A percentile compares a stretch with the other conserved stretches of the same genome.
phyloP scores from a whole-genome alignment of 768 basidiomycete genomes.

The Leucocoprinus leucothites region DNA sequence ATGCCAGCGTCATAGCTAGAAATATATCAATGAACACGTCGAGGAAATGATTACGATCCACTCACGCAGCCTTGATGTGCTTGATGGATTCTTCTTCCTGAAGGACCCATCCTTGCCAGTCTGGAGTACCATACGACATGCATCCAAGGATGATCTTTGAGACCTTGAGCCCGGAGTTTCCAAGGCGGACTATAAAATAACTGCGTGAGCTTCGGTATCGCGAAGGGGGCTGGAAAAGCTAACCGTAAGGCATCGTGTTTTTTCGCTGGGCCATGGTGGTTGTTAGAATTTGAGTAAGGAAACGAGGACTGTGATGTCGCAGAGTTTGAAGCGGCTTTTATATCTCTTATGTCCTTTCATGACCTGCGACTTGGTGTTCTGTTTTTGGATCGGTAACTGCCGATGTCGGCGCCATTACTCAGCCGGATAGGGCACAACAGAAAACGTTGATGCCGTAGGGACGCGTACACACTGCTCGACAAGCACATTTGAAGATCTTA shows the following conservation, averaged over 20 bases:
- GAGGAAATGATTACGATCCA: not conserved
- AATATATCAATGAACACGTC: not conserved
- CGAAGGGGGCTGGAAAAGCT: not conserved
- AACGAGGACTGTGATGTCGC: too few relatives aligned
- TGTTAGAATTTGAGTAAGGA: not conserved
- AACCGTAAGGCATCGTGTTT: not conserved
- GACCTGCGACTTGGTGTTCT: too few relatives aligned
- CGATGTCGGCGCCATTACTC: too few relatives aligned
- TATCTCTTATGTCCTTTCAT: too few relatives aligned
- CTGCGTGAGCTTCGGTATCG: not conserved
- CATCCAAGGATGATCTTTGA: constrained; percentile 64
- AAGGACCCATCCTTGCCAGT: constrained; percentile 50
- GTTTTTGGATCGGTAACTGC: too few relatives aligned
- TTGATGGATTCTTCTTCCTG: constrained; percentile 47
- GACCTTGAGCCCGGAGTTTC: constrained; percentile 57
- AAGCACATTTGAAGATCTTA: too few relatives aligned
- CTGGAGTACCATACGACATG: constrained; percentile 53
- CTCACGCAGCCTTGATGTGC: constrained; percentile 49
- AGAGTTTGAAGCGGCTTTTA: too few relatives aligned
- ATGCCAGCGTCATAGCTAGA: constrained; percentile 59
- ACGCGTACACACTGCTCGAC: too few relatives aligned
- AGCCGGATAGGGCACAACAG: too few relatives aligned
- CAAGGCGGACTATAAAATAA: constrained; percentile 36
- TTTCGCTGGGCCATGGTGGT: not conserved
- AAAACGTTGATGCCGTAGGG: not conserved